Conservation (phyloP, 2,329 filamentous ascomycete species). For the Beauveria medogensis region DNA sequence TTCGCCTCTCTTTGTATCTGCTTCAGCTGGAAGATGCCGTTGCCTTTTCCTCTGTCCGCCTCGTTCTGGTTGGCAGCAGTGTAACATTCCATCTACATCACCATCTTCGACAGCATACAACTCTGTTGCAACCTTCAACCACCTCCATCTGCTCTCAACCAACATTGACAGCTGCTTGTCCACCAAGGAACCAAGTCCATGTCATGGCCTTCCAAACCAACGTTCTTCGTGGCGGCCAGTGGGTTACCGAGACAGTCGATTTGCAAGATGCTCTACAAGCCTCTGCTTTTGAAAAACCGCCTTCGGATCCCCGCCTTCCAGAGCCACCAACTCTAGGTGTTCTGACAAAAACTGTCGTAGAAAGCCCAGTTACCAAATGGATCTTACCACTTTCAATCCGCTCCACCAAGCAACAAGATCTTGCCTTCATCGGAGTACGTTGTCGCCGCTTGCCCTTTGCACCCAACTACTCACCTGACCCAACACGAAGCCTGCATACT, state of each 20-base stretch:
- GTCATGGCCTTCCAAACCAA: slow-evolving; percentile 45
- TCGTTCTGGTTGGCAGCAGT: not conserved
- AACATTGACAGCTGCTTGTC: not conserved
- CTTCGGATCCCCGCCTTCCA: slow-evolving; percentile 22
- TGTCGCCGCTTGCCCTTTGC: not conserved
- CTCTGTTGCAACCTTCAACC: not conserved
- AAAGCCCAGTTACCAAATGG: slow-evolving; percentile 66
- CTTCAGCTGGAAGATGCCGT: not conserved
- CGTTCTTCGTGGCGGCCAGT: slow-evolving; percentile 45
- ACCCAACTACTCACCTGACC: not conserved
- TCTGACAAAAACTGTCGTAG: slow-evolving; percentile 68
- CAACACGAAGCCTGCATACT: not conserved
- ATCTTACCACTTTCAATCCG: slow-evolving; percentile 76
- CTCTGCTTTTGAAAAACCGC: slow-evolving; percentile 24
- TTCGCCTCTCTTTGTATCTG: not conserved
- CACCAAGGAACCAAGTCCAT: slow-evolving; percentile 16
- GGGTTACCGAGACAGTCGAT: slow-evolving; percentile 47
- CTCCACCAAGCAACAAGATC: slow-evolving; percentile 62
- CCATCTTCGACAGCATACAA: not conserved
- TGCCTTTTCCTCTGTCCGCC: not conserved
- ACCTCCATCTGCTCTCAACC: not conserved
- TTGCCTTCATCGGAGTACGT: slow-evolving; percentile 75
- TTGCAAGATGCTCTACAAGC: slow-evolving; percentile 34
- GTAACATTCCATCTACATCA: not conserved
- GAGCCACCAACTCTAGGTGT: slow-evolving; percentile 56